A percentile compares a stretch with the other conserved stretches of the same genome.
Evolutionary conservation across 306 rosid genomes (phyloP).

Genomic region (Chamaecrista fasciculata): DNA sequence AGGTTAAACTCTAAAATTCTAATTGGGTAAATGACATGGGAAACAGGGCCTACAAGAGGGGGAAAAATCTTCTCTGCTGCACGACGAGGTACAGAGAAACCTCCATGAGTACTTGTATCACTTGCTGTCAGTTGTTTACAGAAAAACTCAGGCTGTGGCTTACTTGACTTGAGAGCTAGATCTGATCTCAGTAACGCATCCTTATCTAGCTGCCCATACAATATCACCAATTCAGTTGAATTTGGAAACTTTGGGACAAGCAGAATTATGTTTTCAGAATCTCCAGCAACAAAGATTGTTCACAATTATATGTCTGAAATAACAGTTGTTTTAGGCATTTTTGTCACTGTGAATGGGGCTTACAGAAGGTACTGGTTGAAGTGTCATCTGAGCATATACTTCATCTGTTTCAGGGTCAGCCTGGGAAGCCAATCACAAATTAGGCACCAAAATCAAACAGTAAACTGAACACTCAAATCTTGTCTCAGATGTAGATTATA

Average conservation of each 20-base stretch:
- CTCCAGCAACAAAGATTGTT: background rate
- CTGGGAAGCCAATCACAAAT: constrained; percentile 35
- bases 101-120: constrained; percentile 98
- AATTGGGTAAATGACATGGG: background rate
- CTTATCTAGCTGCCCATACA: constrained; percentile 62
- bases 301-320: background rate
- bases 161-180: constrained; percentile 77
- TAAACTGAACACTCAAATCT: background rate
- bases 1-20: constrained; percentile 25
- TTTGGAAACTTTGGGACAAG: background rate
- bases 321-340: background rate
- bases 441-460: background rate
- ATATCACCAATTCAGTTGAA: constrained; percentile 5
- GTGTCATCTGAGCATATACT: constrained; percentile 95
- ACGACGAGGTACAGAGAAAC: constrained; percentile 97
- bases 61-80: constrained; percentile 98
- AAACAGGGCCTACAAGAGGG: constrained; percentile 56
- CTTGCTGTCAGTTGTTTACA: constrained; percentile 94
- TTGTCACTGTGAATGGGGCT: constrained; percentile 26
- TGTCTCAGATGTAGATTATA: background rate
- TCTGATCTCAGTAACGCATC: constrained; percentile 86
- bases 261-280: background rate
- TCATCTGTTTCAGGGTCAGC: constrained; percentile 96
- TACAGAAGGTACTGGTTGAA: constrained; percentile 81
- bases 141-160: constrained; percentile 86